Evolutionary conservation across 2,329 filamentous ascomycete species (phyloP), one percentile per base, ranked within the genome.

Genomic region (Apiospora arundinis): DNA sequence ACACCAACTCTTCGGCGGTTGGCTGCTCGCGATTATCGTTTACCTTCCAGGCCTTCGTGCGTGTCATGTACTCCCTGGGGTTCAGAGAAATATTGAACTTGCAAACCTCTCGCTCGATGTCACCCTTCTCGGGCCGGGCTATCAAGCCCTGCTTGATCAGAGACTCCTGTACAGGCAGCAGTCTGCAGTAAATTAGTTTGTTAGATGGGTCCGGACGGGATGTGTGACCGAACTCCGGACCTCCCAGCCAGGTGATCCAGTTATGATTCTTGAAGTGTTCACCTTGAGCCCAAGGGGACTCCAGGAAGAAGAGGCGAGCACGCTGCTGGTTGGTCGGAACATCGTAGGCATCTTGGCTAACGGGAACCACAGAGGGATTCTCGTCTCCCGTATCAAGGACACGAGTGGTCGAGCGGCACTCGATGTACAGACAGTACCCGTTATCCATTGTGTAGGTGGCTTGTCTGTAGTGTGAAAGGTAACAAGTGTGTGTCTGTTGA

Each of bases 1-100:
- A n/a, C 11, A 44, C n/a, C 65, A 18, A 8, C n/a, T 67, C 69
- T 9, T 48, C 25, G 18, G n/a, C 6, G 6, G 69, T 70, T 0
- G 23, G 32, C 16, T 40, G 14, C n/a, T 25, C 2, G 5, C 65
- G 65, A 12, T 8, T 6, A 2, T 69, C 46, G 1, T n/a, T 16
- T 0, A 1, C 1, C 18, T 69, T 49, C 67, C 67, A 69, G 1
- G 46, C 18, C 67, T 16, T 4, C 1, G 48, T 69, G 1, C 67
- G 67, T 2, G 45, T 8, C 45, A 32, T 46, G 14, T 72, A 14
- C 1, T 32, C 25, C 1, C 6, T 70, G 0, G 76, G 74, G 49
- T 77, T 74, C 1, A 70, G 63, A 0, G 78, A 69, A 3, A 74
- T 71, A 18, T 76, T 76, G 60, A 71, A 75, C 71, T 77, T 77